These are phyloP conservation scores for Alloteropsis semialata DNA, from an alignment of 176 grass and related monocot species.

Conservation along the genomic window DNA sequence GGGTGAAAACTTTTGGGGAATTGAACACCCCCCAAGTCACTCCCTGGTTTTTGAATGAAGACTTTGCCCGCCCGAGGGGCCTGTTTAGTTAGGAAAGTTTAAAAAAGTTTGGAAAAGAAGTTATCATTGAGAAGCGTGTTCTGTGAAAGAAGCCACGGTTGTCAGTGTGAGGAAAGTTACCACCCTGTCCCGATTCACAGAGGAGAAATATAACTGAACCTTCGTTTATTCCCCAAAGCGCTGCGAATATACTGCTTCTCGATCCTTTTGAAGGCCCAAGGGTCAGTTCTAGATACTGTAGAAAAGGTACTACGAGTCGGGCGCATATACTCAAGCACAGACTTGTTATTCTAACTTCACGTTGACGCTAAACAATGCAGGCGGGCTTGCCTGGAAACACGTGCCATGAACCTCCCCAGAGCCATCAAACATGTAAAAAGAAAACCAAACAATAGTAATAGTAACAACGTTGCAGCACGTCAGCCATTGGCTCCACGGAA, in stretches of 20 bases:
- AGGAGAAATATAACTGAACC: background rate
- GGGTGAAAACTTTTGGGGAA: too few species aligned
- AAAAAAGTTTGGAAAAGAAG: too few species aligned
- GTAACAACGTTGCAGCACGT: background rate
- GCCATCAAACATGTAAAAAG: background rate
- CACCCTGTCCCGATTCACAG: background rate
- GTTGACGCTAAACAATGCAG: background rate
- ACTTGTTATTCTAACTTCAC: background rate
- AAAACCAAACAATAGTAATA: background rate
- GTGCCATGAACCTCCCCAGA: background rate
- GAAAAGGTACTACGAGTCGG: background rate
- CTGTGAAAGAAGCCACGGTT: too few species aligned
- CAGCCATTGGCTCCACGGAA: background rate
- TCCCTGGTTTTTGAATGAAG: background rate
- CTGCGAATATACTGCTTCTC: constrained; percentile 6
- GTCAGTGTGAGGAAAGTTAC: too few species aligned
- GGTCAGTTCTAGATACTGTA: background rate
- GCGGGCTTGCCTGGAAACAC: background rate
- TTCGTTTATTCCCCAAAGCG: background rate
- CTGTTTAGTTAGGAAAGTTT: too few species aligned
- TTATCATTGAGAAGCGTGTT: too few species aligned
- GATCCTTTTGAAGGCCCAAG: background rate
- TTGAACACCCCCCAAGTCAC: too few species aligned
- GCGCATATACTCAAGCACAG: background rate
- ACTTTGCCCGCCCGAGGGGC: too few species aligned